Evolutionary conservation across 345 rosid genomes (phyloP).

Genomic region (Hirschfeldia incana): DNA sequence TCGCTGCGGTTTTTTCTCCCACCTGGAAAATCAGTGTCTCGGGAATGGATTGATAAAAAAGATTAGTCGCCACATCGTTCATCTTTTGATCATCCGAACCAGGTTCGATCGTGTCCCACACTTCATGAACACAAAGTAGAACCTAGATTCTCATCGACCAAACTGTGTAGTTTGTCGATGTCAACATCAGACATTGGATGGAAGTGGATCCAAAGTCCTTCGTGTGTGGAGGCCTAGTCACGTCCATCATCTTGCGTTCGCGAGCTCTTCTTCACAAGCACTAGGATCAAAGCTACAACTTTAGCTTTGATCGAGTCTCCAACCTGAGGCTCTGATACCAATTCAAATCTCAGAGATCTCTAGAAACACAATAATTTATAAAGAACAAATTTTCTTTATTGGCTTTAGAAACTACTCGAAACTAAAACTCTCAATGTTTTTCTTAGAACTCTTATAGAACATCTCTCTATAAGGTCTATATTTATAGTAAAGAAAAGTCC

Average conservation of each 20-base stretch:
- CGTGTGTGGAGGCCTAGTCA: neutral
- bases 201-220: neutral
- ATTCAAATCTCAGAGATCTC: neutral
- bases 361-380: too few species aligned
- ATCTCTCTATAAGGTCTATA: neutral
- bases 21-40: neutral
- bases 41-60: neutral
- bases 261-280: neutral
- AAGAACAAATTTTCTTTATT: neutral
- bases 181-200: neutral
- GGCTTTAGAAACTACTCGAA: neutral
- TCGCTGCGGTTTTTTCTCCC: neutral
- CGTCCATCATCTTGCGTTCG: neutral
- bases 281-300: neutral
- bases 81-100: neutral
- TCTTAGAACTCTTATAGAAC: neutral
- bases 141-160: neutral
- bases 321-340: neutral
- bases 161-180: neutral
- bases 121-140: neutral
- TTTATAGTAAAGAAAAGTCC: too few species aligned
- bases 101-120: neutral
- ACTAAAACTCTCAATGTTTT: neutral
- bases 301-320: neutral
- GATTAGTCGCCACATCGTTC: neutral